phyloP scores from a whole-genome alignment of 345 rosid genomes.

The Gossypium ekmanianum region DNA sequence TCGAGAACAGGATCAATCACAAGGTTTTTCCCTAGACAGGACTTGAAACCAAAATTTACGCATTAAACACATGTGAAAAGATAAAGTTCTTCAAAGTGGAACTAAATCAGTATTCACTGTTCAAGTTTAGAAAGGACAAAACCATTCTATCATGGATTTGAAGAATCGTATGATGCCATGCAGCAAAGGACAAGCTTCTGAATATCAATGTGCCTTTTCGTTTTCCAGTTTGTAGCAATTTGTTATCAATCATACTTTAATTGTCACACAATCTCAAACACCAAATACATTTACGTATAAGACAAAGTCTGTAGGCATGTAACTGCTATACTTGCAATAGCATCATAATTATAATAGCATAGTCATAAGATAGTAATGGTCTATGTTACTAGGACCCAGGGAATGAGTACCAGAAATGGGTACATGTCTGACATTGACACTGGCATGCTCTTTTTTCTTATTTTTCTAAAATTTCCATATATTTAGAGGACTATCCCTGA shows the following conservation, averaged over 20 bases:
- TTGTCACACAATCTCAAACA: neutral
- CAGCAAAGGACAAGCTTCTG: neutral
- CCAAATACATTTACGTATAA: neutral
- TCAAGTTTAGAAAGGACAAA: neutral
- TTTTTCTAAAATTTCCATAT: neutral
- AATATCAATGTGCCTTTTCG: neutral
- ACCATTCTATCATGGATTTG: neutral
- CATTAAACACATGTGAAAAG: neutral
- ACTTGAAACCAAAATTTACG: constrained; percentile 34
- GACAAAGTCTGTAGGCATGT: neutral
- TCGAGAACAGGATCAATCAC: constrained; percentile 75
- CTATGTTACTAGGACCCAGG: neutral
- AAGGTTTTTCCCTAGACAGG: constrained; percentile 70
- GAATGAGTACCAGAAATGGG: neutral
- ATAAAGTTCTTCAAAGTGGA: neutral
- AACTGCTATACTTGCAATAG: neutral
- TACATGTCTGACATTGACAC: neutral
- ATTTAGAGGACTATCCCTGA: neutral
- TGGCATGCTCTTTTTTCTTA: neutral
- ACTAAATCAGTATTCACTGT: neutral
- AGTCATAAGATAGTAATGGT: neutral
- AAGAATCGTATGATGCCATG: neutral
- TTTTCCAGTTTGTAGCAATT: neutral
- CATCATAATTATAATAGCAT: neutral
- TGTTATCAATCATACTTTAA: neutral